phyloP scores from a whole-genome alignment of 2,329 filamentous ascomycete genomes.

The Lasiodiplodia hormozganensis region DNA sequence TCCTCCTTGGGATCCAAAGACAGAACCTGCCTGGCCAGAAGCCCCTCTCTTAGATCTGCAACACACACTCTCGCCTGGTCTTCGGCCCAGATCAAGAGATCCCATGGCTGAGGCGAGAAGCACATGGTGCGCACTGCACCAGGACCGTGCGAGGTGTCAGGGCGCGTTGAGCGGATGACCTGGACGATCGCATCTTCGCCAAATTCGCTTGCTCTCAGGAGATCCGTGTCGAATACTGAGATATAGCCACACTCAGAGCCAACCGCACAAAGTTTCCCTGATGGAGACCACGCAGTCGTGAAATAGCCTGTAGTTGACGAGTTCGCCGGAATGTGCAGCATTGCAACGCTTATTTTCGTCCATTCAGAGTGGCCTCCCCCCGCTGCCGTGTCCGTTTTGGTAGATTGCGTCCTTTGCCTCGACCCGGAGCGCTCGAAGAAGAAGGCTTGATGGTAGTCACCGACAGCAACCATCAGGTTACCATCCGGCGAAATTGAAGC shows the following conservation, averaged over 20 bases:
- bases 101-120: constrained; percentile 88
- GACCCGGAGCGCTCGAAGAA: constrained; percentile 69
- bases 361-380: constrained; percentile 37
- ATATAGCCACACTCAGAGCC: constrained; percentile 83
- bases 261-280: constrained; percentile 73
- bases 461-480: constrained; percentile 78
- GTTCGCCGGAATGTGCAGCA: constrained; percentile 48
- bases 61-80: constrained; percentile 79
- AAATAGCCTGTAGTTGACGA: constrained; percentile 67
- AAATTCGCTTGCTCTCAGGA: constrained; percentile 48
- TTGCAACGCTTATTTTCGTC: constrained; percentile 49
- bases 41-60: constrained; percentile 73
- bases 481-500: constrained; percentile 93
- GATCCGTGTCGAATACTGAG: constrained; percentile 71
- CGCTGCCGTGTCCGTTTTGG: constrained; percentile 36
- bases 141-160: constrained; percentile 63
- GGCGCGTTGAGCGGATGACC: constrained; percentile 78
- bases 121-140: constrained; percentile 90
- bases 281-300: constrained; percentile 77
- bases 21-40: constrained; percentile 72
- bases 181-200: constrained; percentile 72
- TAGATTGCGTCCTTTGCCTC: constrained; percentile 11
- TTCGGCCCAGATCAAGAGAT: constrained; percentile 93
- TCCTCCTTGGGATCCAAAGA: constrained; percentile 65
- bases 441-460: constrained; percentile 86